Conservation (phyloP, 2,329 filamentous ascomycete genomes). For the Pseudofabraea citricarpa region DNA sequence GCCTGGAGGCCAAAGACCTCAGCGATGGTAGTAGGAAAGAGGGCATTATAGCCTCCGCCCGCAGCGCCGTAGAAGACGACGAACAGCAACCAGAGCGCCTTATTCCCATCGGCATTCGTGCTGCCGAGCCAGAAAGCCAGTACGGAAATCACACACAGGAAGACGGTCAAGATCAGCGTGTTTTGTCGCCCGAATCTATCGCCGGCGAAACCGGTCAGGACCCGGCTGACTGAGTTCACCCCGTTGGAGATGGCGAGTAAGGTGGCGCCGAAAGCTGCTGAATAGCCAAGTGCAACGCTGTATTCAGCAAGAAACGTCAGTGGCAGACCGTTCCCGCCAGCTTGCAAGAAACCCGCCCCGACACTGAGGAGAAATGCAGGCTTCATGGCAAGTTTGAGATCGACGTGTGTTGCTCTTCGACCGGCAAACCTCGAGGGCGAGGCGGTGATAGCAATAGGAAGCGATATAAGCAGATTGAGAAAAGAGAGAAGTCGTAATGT, state of each 20-base stretch:
- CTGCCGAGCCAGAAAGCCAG: constrained; percentile 33
- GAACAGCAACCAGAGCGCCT: constrained; percentile 35
- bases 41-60: constrained; percentile 38
- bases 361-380: constrained; percentile 37
- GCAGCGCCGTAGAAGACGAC: constrained; percentile 38
- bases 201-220: constrained; percentile 38
- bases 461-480: constrained; percentile 32
- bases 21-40: constrained; percentile 41
- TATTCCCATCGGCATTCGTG: constrained; percentile 20
- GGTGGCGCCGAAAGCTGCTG: constrained; percentile 34
- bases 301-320: constrained; percentile 45
- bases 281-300: constrained; percentile 37
- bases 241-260: constrained; percentile 40
- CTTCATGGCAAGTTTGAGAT: constrained; percentile 30
- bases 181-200: constrained; percentile 44
- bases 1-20: constrained; percentile 43
- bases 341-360: constrained; percentile 35
- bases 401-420: constrained; percentile 32
- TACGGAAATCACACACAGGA: constrained; percentile 32
- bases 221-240: constrained; percentile 39
- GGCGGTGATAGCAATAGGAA: constrained; percentile 35
- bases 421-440: constrained; percentile 33
- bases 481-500: constrained; percentile 36
- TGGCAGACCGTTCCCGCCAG: constrained; percentile 40
- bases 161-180: constrained; percentile 36